Evolutionary conservation across 2,329 filamentous ascomycete species (phyloP), one percentile per base, ranked within the genome.

Genomic region (Ophiostoma pallidulum): DNA sequence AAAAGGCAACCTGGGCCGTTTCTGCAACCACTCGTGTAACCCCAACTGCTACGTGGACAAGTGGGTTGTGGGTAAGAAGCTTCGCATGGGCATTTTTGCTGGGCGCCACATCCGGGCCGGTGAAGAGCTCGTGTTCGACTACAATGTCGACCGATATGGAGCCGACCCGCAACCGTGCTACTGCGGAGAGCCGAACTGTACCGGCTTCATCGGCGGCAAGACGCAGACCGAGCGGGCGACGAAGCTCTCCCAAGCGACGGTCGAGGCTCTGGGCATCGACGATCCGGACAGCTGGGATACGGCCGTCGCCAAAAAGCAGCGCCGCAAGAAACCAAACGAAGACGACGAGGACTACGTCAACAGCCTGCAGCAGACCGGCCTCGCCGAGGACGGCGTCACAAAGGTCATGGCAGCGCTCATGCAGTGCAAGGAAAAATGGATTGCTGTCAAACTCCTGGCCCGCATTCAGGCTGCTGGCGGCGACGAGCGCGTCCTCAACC

Each of bases 371-470:
- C 82, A 86, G 44, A 86, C 82, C 59, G 80, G 77, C 41, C 75
- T 96, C 51, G 82, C 88, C 55, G 86, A 92, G 59, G 79, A 84
- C 50, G 87, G 85, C 53, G 88, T 94, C 52, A 87, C 84, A 59
- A 94, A 94, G 67, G 88, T 96, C 64, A 95, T 96, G 88, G 90
- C 91, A 20, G 84, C 89, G 0, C 78, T 98, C 50, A 90, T 95
- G 80, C 91, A 96, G 64, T 95, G 88, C 74, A 94, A 95, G 66
- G 92, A 98, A 73, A 96, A 96, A 66, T 98, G 92, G 92, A 96
- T 98, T 64, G 89, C 87, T 3, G 89, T 96, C 66, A 97, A 97
- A 67, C 72, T 98, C 48, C 77, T 98, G 51, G 78, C 82, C 56
- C 90, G 92, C 45, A 89, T 98, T 53, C 87, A 95, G 65, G 77